A percentile compares a stretch with the other conserved stretches of the same genome.
These are phyloP conservation scores for Polyporus arcularius DNA, from an alignment of 768 basidiomycete species.

Conservation along the genomic window DNA sequence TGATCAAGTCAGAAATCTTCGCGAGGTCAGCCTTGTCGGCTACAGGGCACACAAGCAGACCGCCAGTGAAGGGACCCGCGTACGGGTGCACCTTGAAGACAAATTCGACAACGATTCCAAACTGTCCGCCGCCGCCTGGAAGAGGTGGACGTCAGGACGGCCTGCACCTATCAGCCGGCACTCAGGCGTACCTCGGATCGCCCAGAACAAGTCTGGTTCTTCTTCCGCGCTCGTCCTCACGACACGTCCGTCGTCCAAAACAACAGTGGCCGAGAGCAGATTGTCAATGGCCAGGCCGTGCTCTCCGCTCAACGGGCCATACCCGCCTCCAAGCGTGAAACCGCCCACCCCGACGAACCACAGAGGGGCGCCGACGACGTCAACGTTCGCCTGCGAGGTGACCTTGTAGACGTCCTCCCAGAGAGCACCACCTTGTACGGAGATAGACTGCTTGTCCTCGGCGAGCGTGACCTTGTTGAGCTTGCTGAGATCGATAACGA, in stretches of 20 bases:
- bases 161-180: no score
- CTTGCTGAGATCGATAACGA: constrained; percentile 35
- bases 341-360: constrained; percentile 28
- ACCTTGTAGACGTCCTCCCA: constrained; percentile 31
- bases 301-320: constrained; percentile 25
- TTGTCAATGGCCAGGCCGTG: constrained; percentile 31
- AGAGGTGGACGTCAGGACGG: no score
- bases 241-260: constrained; percentile 26
- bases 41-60: constrained; percentile 17
- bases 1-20: constrained; percentile 10
- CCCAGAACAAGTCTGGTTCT: constrained; percentile 34
- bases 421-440: constrained; percentile 34
- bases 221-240: constrained; percentile 23
- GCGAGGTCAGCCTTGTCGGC: constrained; percentile 12
- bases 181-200: constrained; percentile 23
- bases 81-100: constrained; percentile 24
- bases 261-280: constrained; percentile 16
- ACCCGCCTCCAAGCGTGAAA: constrained; percentile 27
- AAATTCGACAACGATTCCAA: constrained; percentile 33
- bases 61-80: constrained; percentile 15
- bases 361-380: constrained; percentile 21
- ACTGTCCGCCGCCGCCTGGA: constrained; percentile 29
- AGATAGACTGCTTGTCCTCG: constrained; percentile 26
- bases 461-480: constrained; percentile 31
- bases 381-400: constrained; percentile 16